Evolutionary conservation across 2,329 filamentous ascomycete genomes (phyloP).

Genomic region (Fusarium pseudoanthophilum): DNA sequence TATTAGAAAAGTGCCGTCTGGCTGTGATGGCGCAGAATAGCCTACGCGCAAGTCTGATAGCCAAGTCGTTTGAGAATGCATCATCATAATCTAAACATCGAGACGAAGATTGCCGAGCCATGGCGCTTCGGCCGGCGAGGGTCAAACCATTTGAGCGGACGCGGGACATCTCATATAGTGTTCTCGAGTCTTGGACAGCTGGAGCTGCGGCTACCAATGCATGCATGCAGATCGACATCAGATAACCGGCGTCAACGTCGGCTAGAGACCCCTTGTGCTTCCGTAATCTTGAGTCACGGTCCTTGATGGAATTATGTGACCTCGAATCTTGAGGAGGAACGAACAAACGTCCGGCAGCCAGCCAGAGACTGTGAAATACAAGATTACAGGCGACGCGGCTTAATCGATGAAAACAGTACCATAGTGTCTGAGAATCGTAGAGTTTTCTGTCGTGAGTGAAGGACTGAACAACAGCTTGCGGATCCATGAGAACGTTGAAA

Average conservation of each 20-base stretch:
- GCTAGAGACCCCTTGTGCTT: slow-evolving; percentile 53
- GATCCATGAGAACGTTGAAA: slow-evolving; percentile 71
- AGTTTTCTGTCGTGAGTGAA: slow-evolving; percentile 65
- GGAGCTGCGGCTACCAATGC: slow-evolving; percentile 70
- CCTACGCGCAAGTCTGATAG: slow-evolving; percentile 67
- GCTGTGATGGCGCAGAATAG: slow-evolving; percentile 67
- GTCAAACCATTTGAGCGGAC: slow-evolving; percentile 65
- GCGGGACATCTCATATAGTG: slow-evolving; percentile 69
- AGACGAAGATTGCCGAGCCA: slow-evolving; percentile 58
- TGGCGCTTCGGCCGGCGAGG: slow-evolving; percentile 58
- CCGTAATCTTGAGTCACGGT: slow-evolving; percentile 49
- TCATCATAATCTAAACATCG: slow-evolving; percentile 72
- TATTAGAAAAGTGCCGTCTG: slow-evolving; percentile 61
- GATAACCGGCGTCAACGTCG: slow-evolving; percentile 61
- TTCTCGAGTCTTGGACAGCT: slow-evolving; percentile 57
- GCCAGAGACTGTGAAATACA: slow-evolving; percentile 73
- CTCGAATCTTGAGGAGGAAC: slow-evolving; percentile 61
- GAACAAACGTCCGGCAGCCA: slow-evolving; percentile 68
- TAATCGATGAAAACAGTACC: slow-evolving; percentile 71
- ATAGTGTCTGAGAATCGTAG: slow-evolving; percentile 70
- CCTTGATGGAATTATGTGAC: slow-evolving; percentile 48
- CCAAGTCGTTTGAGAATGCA: slow-evolving; percentile 69
- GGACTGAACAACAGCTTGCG: slow-evolving; percentile 64
- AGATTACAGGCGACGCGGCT: slow-evolving; percentile 66
- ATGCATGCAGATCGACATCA: slow-evolving; percentile 71